Percentiles rank a stretch among this genome's conserved stretches.
phyloP scores from a whole-genome alignment of 192 early-diverging fungal species.

The Oehlia diaphana region DNA sequence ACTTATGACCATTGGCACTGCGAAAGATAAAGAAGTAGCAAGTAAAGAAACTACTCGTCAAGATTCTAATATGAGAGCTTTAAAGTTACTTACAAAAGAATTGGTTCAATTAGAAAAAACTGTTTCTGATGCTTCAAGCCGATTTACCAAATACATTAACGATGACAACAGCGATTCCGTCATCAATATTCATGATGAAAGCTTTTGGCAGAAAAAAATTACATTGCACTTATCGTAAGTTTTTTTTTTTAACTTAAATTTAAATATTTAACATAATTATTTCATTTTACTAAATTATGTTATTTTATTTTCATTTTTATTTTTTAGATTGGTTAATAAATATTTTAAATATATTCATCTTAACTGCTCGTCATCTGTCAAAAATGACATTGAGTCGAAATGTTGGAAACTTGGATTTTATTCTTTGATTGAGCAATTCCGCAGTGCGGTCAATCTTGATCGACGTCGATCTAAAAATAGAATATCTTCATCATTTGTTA shows the following conservation, averaged over 20 bases:
- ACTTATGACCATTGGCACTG: too few species aligned
- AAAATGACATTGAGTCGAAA: slow-evolving; percentile 53
- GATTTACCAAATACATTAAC: neutral
- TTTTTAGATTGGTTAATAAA: slow-evolving; percentile 39
- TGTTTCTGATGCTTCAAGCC: neutral
- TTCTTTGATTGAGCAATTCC: slow-evolving; percentile 52
- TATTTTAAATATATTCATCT: slow-evolving; percentile 47
- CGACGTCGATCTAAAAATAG: slow-evolving; percentile 30
- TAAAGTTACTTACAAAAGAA: slow-evolving; percentile 7
- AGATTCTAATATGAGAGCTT: neutral
- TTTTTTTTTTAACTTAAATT: neutral
- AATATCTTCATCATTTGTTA: slow-evolving; percentile 25
- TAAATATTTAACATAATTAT: neutral
- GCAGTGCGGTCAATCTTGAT: slow-evolving; percentile 42
- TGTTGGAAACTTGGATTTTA: slow-evolving; percentile 60
- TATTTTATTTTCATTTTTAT: neutral
- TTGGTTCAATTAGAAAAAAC: neutral
- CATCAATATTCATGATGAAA: slow-evolving; percentile 4
- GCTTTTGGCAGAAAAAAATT: slow-evolving; percentile 18
- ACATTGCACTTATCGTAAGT: slow-evolving; percentile 8
- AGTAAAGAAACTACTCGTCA: too few species aligned
- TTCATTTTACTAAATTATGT: neutral
- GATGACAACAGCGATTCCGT: neutral
- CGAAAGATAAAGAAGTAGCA: neutral
- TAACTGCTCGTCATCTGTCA: slow-evolving; percentile 48